Evolutionary conservation across 306 rosid genomes (phyloP).

Genomic region (Morella rubra): DNA sequence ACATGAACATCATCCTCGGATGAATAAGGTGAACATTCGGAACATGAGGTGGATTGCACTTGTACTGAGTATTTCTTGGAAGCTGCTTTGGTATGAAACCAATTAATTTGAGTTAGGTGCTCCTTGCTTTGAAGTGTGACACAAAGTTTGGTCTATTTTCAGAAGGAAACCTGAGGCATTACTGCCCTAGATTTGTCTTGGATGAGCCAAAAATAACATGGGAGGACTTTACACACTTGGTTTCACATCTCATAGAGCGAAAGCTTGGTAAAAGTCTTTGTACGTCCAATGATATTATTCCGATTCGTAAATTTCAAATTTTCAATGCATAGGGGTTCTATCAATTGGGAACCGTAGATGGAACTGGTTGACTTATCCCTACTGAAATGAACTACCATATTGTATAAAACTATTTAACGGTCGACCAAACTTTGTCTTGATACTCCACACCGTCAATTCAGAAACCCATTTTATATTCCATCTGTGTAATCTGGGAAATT

Average conservation of each 20-base stretch:
- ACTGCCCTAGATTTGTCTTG: background rate
- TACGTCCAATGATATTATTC: background rate
- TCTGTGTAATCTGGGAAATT: background rate
- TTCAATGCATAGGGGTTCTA: background rate
- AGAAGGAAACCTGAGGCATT: background rate
- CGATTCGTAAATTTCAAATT: background rate
- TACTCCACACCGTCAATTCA: background rate
- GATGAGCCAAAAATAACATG: background rate
- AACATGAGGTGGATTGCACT: no score
- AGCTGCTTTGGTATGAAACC: no score
- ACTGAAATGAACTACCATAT: background rate
- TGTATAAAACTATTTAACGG: background rate
- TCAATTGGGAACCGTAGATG: background rate
- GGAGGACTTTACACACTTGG: background rate
- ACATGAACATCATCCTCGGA: no score
- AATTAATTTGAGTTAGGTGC: no score
- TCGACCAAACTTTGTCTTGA: background rate
- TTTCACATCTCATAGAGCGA: background rate
- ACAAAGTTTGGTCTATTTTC: no score
- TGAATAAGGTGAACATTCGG: no score
- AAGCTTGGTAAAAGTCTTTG: background rate
- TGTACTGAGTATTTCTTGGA: no score
- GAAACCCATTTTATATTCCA: constrained; percentile 11
- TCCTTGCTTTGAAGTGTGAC: no score
- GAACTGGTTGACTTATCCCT: background rate